These are phyloP conservation scores for Calcarisporium arbuscula DNA, from an alignment of 2,329 filamentous ascomycete species.

Conservation along the genomic window DNA sequence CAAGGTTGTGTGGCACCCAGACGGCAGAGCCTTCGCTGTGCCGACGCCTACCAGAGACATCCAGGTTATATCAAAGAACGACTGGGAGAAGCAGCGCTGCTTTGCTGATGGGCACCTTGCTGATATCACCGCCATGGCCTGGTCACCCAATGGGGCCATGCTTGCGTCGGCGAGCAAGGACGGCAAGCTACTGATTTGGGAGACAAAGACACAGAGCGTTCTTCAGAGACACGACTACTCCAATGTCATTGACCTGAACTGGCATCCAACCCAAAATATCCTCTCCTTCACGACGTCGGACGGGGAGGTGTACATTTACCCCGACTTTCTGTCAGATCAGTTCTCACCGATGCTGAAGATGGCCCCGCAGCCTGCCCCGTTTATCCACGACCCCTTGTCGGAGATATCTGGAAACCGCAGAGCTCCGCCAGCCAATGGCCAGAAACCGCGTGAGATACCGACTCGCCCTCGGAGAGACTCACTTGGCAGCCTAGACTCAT, in stretches of 20 bases:
- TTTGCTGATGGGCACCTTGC: constrained; percentile 77
- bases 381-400: constrained; percentile 72
- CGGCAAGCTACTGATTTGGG: constrained; percentile 74
- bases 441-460: constrained; percentile 39
- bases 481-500: constrained; percentile 72
- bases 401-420: constrained; percentile 63
- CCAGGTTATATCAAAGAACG: constrained; percentile 77
- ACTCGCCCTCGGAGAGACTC: constrained; percentile 54
- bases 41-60: constrained; percentile 78
- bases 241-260: constrained; percentile 78
- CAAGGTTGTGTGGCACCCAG: constrained; percentile 82
- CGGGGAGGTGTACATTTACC: constrained; percentile 88
- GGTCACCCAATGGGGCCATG: constrained; percentile 92
- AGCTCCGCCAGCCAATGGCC: constrained; percentile 44
- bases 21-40: constrained; percentile 83
- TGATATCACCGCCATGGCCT: constrained; percentile 80
- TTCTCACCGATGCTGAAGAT: constrained; percentile 51
- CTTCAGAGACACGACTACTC: constrained; percentile 72
- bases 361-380: constrained; percentile 67
- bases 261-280: constrained; percentile 87
- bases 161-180: constrained; percentile 66
- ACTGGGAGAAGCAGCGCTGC: constrained; percentile 79
- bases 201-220: constrained; percentile 78
- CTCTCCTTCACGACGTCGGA: constrained; percentile 88
- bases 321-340: constrained; percentile 58